Evolutionary conservation across 2,329 filamentous ascomycete species (phyloP).

Genomic region (Thielaviopsis ethacetica): DNA sequence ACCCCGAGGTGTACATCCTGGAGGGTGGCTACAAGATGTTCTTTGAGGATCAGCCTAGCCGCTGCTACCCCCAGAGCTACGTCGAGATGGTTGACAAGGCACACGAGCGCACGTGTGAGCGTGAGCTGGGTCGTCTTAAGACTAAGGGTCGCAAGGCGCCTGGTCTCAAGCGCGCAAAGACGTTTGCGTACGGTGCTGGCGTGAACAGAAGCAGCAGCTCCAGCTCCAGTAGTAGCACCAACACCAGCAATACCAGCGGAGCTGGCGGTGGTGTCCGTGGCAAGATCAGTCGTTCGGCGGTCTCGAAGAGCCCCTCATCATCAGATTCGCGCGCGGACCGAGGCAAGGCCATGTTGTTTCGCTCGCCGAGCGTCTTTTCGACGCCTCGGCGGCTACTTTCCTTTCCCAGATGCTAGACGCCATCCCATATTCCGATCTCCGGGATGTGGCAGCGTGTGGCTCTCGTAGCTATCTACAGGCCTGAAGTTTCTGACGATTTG

Average conservation of each 20-base stretch:
- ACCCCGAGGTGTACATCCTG: slow-evolving; percentile 92
- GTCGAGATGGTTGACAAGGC: slow-evolving; percentile 91
- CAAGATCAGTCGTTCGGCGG: neutral
- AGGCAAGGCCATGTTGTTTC: slow-evolving; percentile 3
- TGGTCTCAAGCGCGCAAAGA: slow-evolving; percentile 62
- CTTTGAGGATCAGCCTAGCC: slow-evolving; percentile 58
- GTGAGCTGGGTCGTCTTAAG: slow-evolving; percentile 84
- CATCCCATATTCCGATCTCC: neutral
- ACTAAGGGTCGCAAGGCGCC: slow-evolving; percentile 50
- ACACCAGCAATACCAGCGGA: neutral
- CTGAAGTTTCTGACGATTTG: neutral
- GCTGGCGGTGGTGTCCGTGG: neutral
- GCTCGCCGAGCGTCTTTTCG: slow-evolving; percentile 5
- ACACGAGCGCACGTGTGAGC: slow-evolving; percentile 84
- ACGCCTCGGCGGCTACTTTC: slow-evolving; percentile 6
- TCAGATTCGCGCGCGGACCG: slow-evolving; percentile 3
- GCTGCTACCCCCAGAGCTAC: slow-evolving; percentile 89
- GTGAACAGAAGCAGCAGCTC: neutral
- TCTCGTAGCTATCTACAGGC: no score
- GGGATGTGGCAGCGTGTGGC: no score
- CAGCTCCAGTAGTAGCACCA: no score
- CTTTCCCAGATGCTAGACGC: neutral
- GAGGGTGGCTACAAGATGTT: slow-evolving; percentile 94
- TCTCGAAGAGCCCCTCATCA: neutral
- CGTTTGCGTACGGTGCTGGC: slow-evolving; percentile 70